phyloP scores from a whole-genome alignment of 1,284 basidiomycete species.

The Entoloma clypeatum region DNA sequence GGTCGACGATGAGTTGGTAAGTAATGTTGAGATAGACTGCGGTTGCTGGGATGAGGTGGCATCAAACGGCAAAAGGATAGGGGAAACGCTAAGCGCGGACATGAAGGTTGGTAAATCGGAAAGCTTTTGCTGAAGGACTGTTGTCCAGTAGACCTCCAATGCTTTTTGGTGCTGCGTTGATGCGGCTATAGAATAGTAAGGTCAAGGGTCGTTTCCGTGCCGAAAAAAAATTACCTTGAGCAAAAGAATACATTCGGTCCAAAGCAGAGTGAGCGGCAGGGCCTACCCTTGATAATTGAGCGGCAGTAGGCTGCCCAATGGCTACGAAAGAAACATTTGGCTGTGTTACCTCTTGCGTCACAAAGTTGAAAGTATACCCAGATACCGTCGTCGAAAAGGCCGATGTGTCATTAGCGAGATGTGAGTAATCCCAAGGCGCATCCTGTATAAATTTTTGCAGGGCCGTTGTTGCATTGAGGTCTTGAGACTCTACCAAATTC shows the following conservation, averaged over 20 bases:
- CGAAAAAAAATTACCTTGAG: constrained; percentile 39
- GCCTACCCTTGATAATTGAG: constrained; percentile 45
- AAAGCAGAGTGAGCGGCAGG: constrained; percentile 36
- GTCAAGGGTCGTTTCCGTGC: constrained; percentile 1
- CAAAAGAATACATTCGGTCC: constrained; percentile 58
- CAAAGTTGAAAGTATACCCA: constrained; percentile 59
- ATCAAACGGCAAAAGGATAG: constrained; percentile 60
- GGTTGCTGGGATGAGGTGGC: constrained; percentile 35
- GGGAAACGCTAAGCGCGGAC: constrained; percentile 41
- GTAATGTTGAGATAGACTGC: constrained; percentile 32
- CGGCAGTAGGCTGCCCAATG: constrained; percentile 44
- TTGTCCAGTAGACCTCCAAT: constrained; percentile 53
- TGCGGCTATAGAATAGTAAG: constrained; percentile 40
- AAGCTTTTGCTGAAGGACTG: constrained; percentile 43
- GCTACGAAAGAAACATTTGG: constrained; percentile 41
- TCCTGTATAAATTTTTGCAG: constrained; percentile 45
- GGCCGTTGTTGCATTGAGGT: constrained; percentile 33
- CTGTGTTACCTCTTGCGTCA: constrained; percentile 44
- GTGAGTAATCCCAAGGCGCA: constrained; percentile 46
- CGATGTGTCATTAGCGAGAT: constrained; percentile 30
- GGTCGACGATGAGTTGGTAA: constrained; percentile 38
- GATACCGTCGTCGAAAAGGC: constrained; percentile 41
- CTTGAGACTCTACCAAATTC: constrained; percentile 50
- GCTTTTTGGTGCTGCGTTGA: constrained; percentile 49
- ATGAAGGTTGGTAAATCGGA: constrained; percentile 44